Base-by-base conservation (phyloP, 2,329 filamentous ascomycete genomes). In the Ceratocystis huliohia region DNA sequence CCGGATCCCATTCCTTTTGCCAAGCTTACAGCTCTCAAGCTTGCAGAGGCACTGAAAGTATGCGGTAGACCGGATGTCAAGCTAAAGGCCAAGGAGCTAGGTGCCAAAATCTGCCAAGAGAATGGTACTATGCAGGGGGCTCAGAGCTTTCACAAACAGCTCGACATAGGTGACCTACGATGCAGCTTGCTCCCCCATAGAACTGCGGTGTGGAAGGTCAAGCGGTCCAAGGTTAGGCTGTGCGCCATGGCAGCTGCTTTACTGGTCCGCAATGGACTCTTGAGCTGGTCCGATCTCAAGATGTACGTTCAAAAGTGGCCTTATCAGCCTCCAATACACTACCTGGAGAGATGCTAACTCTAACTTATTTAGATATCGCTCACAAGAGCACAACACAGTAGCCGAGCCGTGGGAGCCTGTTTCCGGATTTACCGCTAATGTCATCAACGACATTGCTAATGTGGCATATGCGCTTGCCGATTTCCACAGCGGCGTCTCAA, bases 391-490 rank as follows among this genome's bases (percentile, higher is more conserved):
- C 74, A 84, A 88, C 69, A 89, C 88, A 0, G 88, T 91, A 67
- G 84, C 88, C 41, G 88, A 91, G 57, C 91, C 90, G 0, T 85
- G 83, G 71, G 91, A 94, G 70, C 90, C 91, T 0, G 83, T 95
- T 28, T 86, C 88, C 15, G 90, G 89, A 22, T 88, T 85, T 17
- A 86, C 90, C 0, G 84, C 85, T 57, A 89, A 91, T 0, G 76
- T 96, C 0, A 78, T 96, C n/a, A 88, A 88, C 5, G 93, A 92
- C n/a, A 79, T 94, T 61, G 86, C 88, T 30, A 88, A 83, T 48
- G 86, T 96, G 67, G 84, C 89, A 71, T 88, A 95, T 82, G 89
- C 90, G 0, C 81, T 96, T 50, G 89, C 89, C 0, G 91, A 96
- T 72, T 82, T 87, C 70, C 84, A 84, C 1, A 76, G 81, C 20